Conservation (phyloP, 441 rosid species). For the Brassica hybrid region DNA sequence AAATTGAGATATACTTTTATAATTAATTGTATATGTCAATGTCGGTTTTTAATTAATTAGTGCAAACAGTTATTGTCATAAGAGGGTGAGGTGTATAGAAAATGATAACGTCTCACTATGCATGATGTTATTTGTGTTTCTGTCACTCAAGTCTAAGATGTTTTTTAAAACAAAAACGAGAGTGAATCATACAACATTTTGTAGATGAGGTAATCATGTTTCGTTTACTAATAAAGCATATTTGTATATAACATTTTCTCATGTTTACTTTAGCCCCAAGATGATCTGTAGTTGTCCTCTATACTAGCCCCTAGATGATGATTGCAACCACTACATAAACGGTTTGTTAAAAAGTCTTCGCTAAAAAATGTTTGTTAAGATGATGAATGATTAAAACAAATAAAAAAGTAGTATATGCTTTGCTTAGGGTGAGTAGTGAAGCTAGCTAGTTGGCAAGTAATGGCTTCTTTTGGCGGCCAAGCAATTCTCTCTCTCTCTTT, state of each 20-base stretch:
- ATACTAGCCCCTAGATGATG: conserved; percentile 10
- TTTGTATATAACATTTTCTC: background rate
- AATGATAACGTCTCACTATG: conserved; percentile 22
- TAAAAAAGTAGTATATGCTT: conserved; percentile 38
- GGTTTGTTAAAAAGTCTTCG: conserved; percentile 21
- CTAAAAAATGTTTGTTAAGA: background rate
- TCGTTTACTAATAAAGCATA: background rate
- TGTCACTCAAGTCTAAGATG: background rate
- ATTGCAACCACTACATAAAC: conserved; percentile 26
- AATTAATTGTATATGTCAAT: too few species aligned
- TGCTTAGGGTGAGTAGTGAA: conserved; percentile 45
- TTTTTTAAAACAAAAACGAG: background rate
- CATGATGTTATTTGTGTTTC: conserved; percentile 7
- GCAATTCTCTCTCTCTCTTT: conserved; percentile 30
- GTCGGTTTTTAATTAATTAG: background rate
- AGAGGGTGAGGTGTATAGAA: background rate
- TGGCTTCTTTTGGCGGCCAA: conserved; percentile 48
- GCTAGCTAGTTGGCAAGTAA: conserved; percentile 48
- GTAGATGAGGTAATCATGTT: background rate
- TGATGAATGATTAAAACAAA: conserved; percentile 3
- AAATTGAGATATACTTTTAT: too few species aligned
- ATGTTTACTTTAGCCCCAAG: background rate
- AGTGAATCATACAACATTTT: conserved; percentile 6
- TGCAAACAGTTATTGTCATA: background rate
- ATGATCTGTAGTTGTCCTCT: background rate